Conservation (phyloP, 1,139 yeast species). For the Nakaseomyces glabratus region DNA sequence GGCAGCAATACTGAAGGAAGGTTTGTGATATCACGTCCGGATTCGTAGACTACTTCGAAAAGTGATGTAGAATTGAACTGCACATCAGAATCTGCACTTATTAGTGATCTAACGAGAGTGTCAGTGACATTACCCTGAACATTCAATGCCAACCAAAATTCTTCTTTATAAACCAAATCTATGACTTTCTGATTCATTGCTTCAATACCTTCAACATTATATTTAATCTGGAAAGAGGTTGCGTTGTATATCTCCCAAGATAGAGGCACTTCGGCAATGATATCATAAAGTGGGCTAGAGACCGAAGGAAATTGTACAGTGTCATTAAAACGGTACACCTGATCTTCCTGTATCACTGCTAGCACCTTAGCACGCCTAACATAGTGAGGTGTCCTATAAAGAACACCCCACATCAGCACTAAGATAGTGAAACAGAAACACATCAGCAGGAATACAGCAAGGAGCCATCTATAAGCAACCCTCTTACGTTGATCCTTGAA, state of each 20-base stretch:
- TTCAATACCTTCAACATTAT: slow-evolving; percentile 32
- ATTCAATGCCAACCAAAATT: slow-evolving; percentile 46
- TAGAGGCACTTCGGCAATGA: slow-evolving; percentile 15
- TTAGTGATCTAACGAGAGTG: slow-evolving; percentile 32
- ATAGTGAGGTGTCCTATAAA: slow-evolving; percentile 7
- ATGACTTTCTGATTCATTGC: slow-evolving; percentile 34
- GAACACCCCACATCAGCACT: slow-evolving; percentile 9
- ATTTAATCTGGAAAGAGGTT: slow-evolving; percentile 15
- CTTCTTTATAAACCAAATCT: slow-evolving; percentile 39
- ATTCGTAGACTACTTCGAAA: slow-evolving; percentile 38
- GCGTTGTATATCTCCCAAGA: slow-evolving; percentile 29
- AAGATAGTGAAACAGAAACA: slow-evolving; percentile 9
- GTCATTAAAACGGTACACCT: neutral
- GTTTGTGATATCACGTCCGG: slow-evolving; percentile 44
- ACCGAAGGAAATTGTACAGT: slow-evolving; percentile 1
- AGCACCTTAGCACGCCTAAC: slow-evolving; percentile 4
- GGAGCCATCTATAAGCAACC: slow-evolving; percentile 11
- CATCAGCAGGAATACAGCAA: slow-evolving; percentile 8
- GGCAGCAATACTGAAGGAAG: slow-evolving; percentile 36
- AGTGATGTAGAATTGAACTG: slow-evolving; percentile 17
- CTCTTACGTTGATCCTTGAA: slow-evolving; percentile 10
- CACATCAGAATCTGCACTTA: slow-evolving; percentile 18
- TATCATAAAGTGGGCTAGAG: slow-evolving; percentile 9
- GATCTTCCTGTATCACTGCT: slow-evolving; percentile 9
- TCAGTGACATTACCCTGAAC: slow-evolving; percentile 40